A percentile compares a stretch with the other conserved stretches of the same genome.
These are phyloP conservation scores for Fusarium sp. DNA, from an alignment of 2,329 filamentous ascomycete species.

Conservation along the genomic window DNA sequence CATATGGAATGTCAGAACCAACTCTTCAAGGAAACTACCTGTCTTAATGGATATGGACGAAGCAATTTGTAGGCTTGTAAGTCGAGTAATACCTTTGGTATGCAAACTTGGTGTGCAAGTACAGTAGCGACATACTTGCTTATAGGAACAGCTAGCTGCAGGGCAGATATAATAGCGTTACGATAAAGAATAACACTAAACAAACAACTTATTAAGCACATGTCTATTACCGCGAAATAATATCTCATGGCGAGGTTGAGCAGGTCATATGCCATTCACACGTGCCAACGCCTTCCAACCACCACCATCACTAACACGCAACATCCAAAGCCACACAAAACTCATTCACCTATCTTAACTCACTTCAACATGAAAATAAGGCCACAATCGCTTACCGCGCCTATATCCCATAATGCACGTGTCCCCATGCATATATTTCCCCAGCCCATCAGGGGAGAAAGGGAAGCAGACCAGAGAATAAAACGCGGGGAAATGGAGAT, in stretches of 20 bases:
- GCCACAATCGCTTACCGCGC: conserved; percentile 34
- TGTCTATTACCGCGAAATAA: neutral
- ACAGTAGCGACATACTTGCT: neutral
- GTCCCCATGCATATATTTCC: conserved; percentile 13
- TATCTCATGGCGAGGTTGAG: conserved; percentile 4
- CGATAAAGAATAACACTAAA: neutral
- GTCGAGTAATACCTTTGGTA: neutral
- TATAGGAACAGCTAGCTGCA: accelerated
- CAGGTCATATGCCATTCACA: conserved; percentile 14
- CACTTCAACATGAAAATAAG: conserved; percentile 17
- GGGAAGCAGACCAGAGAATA: neutral
- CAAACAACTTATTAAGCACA: neutral
- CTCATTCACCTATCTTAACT: conserved; percentile 1
- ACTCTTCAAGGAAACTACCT: accelerated
- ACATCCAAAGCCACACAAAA: conserved; percentile 15
- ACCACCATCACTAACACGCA: conserved; percentile 16
- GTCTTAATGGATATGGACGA: neutral
- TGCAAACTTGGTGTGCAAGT: neutral
- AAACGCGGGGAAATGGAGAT: conserved; percentile 51
- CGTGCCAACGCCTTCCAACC: conserved; percentile 16
- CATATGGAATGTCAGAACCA: neutral
- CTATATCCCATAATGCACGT: conserved; percentile 22
- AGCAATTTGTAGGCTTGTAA: neutral
- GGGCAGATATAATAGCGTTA: neutral
- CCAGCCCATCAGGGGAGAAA: conserved; percentile 5